These are phyloP conservation scores for Fusarium virguliforme DNA, from an alignment of 2,329 filamentous ascomycete genomes.

Conservation along the genomic window DNA sequence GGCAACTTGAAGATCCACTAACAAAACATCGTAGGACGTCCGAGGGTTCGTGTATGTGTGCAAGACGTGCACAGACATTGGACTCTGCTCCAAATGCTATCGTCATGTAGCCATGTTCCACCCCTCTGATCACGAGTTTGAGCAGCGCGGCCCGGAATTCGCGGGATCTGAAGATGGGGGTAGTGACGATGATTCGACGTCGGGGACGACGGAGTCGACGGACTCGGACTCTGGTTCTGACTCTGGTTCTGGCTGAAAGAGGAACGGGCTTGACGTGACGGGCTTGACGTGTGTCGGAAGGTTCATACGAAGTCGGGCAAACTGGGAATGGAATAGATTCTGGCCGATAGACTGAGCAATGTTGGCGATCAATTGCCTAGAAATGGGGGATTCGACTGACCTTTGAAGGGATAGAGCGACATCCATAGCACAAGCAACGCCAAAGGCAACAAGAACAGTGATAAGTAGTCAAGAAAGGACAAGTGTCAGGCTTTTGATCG, in stretches of 20 bases:
- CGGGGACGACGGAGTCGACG: neutral
- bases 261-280: too few species aligned
- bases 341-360: too few species aligned
- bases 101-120: neutral
- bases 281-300: too few species aligned
- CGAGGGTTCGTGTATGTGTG: neutral
- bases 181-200: neutral
- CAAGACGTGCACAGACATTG: neutral
- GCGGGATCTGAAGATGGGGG: neutral
- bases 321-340: too few species aligned
- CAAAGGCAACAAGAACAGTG: too few species aligned
- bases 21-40: neutral
- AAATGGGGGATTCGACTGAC: too few species aligned
- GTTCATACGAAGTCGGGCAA: too few species aligned
- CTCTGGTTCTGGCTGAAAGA: constrained; percentile 1
- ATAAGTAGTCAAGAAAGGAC: too few species aligned
- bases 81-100: constrained; percentile 11
- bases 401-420: too few species aligned
- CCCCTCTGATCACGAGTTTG: neutral
- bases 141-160: neutral
- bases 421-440: too few species aligned
- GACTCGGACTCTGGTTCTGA: constrained; percentile 1
- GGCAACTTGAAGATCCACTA: neutral
- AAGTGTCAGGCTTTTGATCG: too few species aligned
- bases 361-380: too few species aligned